These are phyloP conservation scores for Rhizophora mangle DNA, from an alignment of 345 rosid species.

Conservation along the genomic window DNA sequence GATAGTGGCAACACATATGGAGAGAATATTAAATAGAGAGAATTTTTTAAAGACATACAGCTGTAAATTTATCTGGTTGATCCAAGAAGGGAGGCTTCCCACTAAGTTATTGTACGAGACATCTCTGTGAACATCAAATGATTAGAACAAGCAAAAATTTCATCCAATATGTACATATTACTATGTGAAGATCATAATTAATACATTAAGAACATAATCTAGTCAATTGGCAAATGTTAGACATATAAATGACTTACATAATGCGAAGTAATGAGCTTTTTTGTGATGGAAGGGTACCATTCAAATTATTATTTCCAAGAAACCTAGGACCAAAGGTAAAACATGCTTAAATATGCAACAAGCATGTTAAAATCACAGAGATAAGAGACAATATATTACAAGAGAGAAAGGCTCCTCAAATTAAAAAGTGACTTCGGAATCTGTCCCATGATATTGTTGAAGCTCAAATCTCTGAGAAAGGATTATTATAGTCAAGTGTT, in stretches of 20 bases:
- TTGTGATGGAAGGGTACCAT: slow-evolving; percentile 50
- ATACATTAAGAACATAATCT: background rate
- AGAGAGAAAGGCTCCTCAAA: slow-evolving; percentile 33
- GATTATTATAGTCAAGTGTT: background rate
- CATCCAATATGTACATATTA: background rate
- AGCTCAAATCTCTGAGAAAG: slow-evolving; percentile 54
- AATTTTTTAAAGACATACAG: slow-evolving; percentile 37
- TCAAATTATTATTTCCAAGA: slow-evolving; percentile 50
- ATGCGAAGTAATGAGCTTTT: slow-evolving; percentile 43
- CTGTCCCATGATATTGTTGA: slow-evolving; percentile 42
- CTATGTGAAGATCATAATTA: background rate
- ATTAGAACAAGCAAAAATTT: background rate
- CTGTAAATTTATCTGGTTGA: slow-evolving; percentile 36
- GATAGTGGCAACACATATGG: background rate
- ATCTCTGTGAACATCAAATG: slow-evolving; percentile 48
- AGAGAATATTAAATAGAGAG: too few species aligned
- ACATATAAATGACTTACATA: slow-evolving; percentile 41
- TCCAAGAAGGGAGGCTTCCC: slow-evolving; percentile 72
- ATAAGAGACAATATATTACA: slow-evolving; percentile 42
- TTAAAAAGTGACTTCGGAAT: slow-evolving; percentile 44
- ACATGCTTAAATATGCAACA: slow-evolving; percentile 10
- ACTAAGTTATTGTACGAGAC: slow-evolving; percentile 64
- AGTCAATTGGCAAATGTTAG: background rate
- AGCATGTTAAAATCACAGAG: background rate
- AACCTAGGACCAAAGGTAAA: slow-evolving; percentile 48